These are phyloP conservation scores for Leptoxyphium fumago DNA, from an alignment of 2,329 filamentous ascomycete species.

Conservation along the genomic window DNA sequence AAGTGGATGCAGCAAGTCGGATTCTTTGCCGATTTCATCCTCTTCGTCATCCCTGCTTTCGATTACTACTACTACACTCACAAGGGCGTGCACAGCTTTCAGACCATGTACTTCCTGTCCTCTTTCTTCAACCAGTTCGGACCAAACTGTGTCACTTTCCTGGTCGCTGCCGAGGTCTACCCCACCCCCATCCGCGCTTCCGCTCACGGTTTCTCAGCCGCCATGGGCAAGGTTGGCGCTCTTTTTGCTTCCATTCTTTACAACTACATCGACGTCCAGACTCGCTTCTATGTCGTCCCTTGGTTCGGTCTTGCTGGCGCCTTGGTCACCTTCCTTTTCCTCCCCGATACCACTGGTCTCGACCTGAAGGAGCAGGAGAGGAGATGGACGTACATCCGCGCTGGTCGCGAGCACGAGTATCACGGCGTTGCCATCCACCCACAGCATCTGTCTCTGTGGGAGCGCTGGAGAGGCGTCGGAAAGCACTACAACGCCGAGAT, in stretches of 20 bases:
- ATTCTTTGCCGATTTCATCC: conserved; percentile 83
- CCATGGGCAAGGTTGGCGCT: conserved; percentile 75
- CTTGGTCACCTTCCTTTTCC: conserved; percentile 67
- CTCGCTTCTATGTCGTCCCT: conserved; percentile 81
- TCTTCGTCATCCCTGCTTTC: conserved; percentile 86
- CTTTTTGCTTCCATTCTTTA: conserved; percentile 77
- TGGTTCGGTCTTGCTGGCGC: conserved; percentile 90
- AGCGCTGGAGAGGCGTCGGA: conserved; percentile 61
- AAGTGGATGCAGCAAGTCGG: conserved; percentile 94
- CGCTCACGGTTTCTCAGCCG: conserved; percentile 89
- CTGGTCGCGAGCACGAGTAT: conserved; percentile 66
- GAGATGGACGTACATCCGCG: conserved; percentile 74
- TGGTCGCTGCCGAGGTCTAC: conserved; percentile 92
- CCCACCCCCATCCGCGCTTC: conserved; percentile 85
- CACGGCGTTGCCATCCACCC: conserved; percentile 88
- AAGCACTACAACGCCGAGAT: conserved; percentile 71
- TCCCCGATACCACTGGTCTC: conserved; percentile 92
- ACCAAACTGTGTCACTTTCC: conserved; percentile 90
- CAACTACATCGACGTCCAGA: conserved; percentile 79
- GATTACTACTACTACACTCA: conserved; percentile 70
- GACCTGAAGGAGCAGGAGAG: conserved; percentile 96
- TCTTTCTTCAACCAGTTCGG: conserved; percentile 99
- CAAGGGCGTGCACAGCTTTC: conserved; percentile 70
- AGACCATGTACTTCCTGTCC: conserved; percentile 95
- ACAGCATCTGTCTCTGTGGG: conserved; percentile 73